phyloP scores from a whole-genome alignment of 1,284 basidiomycete species.

The Pseudozyma sp. region DNA sequence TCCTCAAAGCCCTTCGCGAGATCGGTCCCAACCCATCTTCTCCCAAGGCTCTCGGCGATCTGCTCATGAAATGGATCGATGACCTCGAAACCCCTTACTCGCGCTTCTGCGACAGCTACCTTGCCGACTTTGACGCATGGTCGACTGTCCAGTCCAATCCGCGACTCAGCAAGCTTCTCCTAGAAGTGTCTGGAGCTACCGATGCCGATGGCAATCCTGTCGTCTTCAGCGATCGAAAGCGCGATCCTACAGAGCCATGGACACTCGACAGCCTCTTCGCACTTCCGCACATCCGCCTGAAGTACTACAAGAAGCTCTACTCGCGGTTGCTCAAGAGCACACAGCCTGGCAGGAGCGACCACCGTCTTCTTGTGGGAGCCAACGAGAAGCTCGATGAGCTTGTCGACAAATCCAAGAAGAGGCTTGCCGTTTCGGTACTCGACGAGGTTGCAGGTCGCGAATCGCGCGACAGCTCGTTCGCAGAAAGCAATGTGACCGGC shows the following conservation, averaged over 20 bases:
- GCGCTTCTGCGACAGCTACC: constrained; percentile 80
- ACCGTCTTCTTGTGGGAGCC: constrained; percentile 82
- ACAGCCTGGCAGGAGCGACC: constrained; percentile 86
- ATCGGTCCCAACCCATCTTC: constrained; percentile 92
- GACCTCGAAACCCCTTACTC: constrained; percentile 81
- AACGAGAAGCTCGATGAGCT: constrained; percentile 84
- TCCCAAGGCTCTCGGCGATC: constrained; percentile 93
- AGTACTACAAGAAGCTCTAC: constrained; percentile 94
- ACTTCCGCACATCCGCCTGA: constrained; percentile 83
- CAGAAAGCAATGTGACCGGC: constrained; percentile 47
- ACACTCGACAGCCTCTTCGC: constrained; percentile 88
- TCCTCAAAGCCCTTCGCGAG: constrained; percentile 83
- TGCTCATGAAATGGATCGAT: constrained; percentile 95
- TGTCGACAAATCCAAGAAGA: constrained; percentile 74
- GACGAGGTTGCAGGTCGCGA: constrained; percentile 46
- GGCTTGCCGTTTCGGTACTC: constrained; percentile 48
- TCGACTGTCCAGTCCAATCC: constrained; percentile 80
- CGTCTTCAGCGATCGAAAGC: constrained; percentile 53
- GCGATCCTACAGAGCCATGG: constrained; percentile 73
- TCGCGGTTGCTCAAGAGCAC: constrained; percentile 87
- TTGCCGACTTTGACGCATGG: constrained; percentile 85
- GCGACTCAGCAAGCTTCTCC: constrained; percentile 78
- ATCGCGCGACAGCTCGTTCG: constrained; percentile 50
- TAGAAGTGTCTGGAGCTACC: constrained; percentile 75
- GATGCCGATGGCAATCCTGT: constrained; percentile 49